A percentile compares a stretch with the other conserved stretches of the same genome.
phyloP scores from a whole-genome alignment of 2,329 filamentous ascomycete species.

The Sporothrix dimorphospora region DNA sequence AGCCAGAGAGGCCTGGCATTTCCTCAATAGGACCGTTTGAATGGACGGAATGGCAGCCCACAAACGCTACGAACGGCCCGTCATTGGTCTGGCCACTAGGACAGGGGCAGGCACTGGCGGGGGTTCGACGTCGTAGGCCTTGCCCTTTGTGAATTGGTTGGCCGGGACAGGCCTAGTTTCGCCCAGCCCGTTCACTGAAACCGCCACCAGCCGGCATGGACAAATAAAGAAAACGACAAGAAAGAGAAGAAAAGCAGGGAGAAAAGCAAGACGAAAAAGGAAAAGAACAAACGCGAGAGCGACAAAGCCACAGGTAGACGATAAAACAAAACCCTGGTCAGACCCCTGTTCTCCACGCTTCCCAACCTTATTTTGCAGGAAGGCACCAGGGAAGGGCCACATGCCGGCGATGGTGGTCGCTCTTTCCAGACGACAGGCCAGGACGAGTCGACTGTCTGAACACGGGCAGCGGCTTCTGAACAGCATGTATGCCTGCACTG shows the following conservation, averaged over 20 bases:
- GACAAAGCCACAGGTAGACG: neutral
- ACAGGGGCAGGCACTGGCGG: neutral
- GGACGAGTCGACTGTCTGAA: neutral
- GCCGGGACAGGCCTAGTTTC: constrained; percentile 4
- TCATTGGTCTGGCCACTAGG: constrained; percentile 11
- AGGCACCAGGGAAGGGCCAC: too few relatives aligned
- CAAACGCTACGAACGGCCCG: constrained; percentile 13
- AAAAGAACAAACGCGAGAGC: neutral
- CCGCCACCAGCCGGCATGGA: neutral
- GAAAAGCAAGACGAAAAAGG: neutral
- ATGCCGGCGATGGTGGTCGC: neutral
- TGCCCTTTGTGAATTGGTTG: neutral
- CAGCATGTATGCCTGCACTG: neutral
- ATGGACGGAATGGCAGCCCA: neutral
- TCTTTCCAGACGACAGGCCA: constrained; percentile 9
- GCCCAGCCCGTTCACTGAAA: neutral
- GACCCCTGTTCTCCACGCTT: neutral
- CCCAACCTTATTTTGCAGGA: constrained; percentile 15
- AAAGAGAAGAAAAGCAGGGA: neutral
- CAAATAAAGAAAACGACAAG: constrained; percentile 3
- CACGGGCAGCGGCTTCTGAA: neutral
- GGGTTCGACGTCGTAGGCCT: neutral
- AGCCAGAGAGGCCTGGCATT: constrained; percentile 2
- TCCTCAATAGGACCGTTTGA: neutral
- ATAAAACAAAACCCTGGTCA: neutral